Percentiles rank a stretch among this genome's conserved stretches.
These are phyloP conservation scores for Psilocybe cyanescens DNA, from an alignment of 768 basidiomycete species.

Conservation along the genomic window DNA sequence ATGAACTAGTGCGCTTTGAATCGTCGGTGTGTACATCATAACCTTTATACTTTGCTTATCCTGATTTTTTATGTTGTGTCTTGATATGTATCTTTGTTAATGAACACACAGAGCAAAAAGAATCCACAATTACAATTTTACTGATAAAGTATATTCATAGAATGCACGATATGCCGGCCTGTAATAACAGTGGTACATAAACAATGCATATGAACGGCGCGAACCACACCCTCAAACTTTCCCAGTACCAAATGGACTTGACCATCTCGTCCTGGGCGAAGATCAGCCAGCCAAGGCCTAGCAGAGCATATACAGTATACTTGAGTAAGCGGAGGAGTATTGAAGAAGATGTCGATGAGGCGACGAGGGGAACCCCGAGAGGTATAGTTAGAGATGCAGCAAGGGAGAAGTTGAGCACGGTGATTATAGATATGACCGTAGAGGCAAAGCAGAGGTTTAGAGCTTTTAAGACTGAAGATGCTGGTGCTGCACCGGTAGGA, in stretches of 20 bases:
- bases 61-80: slow-evolving; percentile 5
- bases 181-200: slow-evolving; percentile 74
- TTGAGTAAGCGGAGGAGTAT: slow-evolving; percentile 26
- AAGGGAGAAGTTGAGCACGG: slow-evolving; percentile 92
- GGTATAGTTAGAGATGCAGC: slow-evolving; percentile 71
- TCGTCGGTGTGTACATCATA: too few relatives aligned
- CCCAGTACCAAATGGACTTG: slow-evolving; percentile 74
- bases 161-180: slow-evolving; percentile 64
- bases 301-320: slow-evolving; percentile 44
- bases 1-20: slow-evolving; percentile 28
- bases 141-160: slow-evolving; percentile 21
- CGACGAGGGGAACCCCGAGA: slow-evolving; percentile 67
- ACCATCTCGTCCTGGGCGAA: slow-evolving; percentile 46
- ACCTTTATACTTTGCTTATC: neutral
- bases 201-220: slow-evolving; percentile 82
- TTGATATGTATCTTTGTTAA: too few relatives aligned
- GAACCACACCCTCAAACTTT: slow-evolving; percentile 81
- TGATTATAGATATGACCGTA: slow-evolving; percentile 80
- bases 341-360: slow-evolving; percentile 36
- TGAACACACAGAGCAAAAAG: too few relatives aligned
- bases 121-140: too few relatives aligned
- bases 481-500: slow-evolving; percentile 34
- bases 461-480: slow-evolving; percentile 62
- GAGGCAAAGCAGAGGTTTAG: slow-evolving; percentile 85
- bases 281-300: slow-evolving; percentile 66